Conservation (phyloP, 768 basidiomycete genomes). For the Panellus pusillus region DNA sequence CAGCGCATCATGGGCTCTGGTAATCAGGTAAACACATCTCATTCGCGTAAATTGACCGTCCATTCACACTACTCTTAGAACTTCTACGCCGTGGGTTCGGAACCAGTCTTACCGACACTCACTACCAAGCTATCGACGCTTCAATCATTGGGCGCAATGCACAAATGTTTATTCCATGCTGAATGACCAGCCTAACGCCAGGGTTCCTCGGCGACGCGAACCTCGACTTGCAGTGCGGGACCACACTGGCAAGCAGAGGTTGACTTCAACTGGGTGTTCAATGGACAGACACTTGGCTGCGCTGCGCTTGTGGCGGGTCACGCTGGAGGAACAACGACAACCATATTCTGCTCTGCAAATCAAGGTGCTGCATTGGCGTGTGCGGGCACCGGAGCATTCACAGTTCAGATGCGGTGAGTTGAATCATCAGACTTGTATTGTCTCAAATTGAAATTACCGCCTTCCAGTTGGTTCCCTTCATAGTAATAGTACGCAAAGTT, state of each 20-base stretch:
- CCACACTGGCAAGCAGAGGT: conserved; percentile 2
- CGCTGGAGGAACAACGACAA: background rate
- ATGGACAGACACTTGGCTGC: conserved; percentile 7
- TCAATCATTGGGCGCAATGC: background rate
- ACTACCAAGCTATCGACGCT: background rate
- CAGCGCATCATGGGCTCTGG: conserved; percentile 6
- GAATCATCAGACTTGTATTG: no score
- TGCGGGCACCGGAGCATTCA: background rate
- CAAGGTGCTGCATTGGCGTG: conserved; percentile 1
- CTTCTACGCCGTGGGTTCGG: conserved; percentile 10
- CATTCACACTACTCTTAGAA: background rate
- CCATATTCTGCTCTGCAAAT: background rate
- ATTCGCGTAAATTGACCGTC: background rate
- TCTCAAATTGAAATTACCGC: no score
- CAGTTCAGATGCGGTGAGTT: conserved; percentile 6
- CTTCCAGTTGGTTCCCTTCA: no score
- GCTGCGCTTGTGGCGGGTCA: background rate
- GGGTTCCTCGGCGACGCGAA: conserved; percentile 1
- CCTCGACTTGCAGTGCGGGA: conserved; percentile 2
- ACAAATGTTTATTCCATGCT: background rate
- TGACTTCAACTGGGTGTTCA: conserved; percentile 8
- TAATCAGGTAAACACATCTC: background rate
- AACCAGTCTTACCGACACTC: background rate
- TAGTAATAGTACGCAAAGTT: no score
- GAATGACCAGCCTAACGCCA: background rate